Base-by-base conservation (phyloP, 768 basidiomycete species). In the Rhodotorula paludigena region DNA sequence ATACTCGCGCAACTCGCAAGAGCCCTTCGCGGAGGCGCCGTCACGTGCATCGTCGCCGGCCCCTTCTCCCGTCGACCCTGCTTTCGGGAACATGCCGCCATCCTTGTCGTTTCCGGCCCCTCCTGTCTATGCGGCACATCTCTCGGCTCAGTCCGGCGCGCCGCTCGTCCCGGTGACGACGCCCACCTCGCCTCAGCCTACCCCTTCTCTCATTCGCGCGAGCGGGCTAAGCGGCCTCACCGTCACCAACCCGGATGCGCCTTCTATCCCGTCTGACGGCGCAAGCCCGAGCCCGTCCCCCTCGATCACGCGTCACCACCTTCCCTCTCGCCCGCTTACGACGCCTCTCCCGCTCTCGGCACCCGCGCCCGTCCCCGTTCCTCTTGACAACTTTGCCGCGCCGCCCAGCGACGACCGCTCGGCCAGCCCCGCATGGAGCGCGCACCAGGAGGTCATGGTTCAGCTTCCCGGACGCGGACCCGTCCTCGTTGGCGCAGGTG, bases 291-390 rank as follows among this genome's bases (percentile, higher is more conserved):
- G 7, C 9, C 35, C 36, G 2, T 14, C 23, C 36, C 15, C 23
- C 48, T 25, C 9, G 48, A 36, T 38, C 23, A 36, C 15, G 36
- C 25, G 38, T 16, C 63, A 63, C n/a, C 67, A 68, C 53, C 62
- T 68, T 18, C 67, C 67, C 12, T 63, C 67, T 6, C 61, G 67
- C 7, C 67, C 67, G 5, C 33, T 68, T 12, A 68, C 67, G 25
- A 68, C 67, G 18, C 67, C 67, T 4, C 30, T 68, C 15, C 67
- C 67, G 9, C 21, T 36, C 10, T 21, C 32, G 35, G 55, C 59
- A 25, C 67, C 61, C 11, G 21, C 21, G 2, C 62, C 49, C 0
- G 55, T 63, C 15, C 71, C 66, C 15, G 66, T 68, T 16, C 71
- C 66, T 15, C 42, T 66, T 35, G 54, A 57, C 53, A 57, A 59